phyloP scores from a whole-genome alignment of 176 grass and related monocot genomes.

The Oropetium thomaeum region DNA sequence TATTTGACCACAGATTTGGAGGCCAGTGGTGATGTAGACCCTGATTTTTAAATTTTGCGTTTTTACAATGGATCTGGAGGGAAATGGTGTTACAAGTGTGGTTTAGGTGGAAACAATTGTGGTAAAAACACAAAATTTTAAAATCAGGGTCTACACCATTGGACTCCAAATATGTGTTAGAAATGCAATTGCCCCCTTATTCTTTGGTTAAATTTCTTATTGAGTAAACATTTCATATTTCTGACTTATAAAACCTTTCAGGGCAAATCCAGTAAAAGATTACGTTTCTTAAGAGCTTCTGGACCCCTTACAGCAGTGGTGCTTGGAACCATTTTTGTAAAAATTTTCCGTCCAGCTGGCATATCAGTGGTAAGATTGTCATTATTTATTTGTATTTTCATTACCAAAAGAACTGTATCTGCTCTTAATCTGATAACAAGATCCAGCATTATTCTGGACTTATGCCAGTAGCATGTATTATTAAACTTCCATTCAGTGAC shows the following conservation, averaged over 20 bases:
- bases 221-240: constrained; percentile 1
- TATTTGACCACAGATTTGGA: too few species aligned
- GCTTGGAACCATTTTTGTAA: constrained; percentile 79
- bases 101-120: too few species aligned
- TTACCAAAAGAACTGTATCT: background rate
- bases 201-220: background rate
- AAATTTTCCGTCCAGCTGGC: constrained; percentile 80
- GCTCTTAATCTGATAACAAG: background rate
- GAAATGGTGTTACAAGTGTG: too few species aligned
- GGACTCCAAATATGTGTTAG: too few species aligned
- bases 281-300: constrained; percentile 65
- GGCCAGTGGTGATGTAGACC: too few species aligned
- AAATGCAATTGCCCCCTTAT: too few species aligned
- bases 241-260: constrained; percentile 37
- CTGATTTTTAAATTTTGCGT: too few species aligned
- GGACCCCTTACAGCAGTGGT: constrained; percentile 91
- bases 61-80: too few species aligned
- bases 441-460: background rate
- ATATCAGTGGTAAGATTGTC: constrained; percentile 86
- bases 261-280: constrained; percentile 88
- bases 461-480: background rate
- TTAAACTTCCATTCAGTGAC: background rate
- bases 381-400: constrained; percentile 4
- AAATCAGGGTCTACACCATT: too few species aligned
- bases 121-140: too few species aligned